Conservation (phyloP, 2,329 filamentous ascomycete genomes). For the Claviceps spartinae region DNA sequence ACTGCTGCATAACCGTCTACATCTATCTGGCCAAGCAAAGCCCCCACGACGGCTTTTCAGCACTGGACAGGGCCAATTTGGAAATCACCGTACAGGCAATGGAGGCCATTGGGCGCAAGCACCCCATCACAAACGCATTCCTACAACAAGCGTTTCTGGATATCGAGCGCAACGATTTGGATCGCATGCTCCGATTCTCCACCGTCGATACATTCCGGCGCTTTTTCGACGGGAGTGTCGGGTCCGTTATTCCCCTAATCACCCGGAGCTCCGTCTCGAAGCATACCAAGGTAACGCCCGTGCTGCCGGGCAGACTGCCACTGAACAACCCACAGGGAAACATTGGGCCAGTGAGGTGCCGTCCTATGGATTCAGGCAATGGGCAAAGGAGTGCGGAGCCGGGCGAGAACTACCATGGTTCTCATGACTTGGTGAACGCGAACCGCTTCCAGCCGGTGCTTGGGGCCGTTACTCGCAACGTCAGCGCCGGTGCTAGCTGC, state of each 20-base stretch:
- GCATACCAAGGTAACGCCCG: slow-evolving; percentile 25
- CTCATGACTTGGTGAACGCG: slow-evolving; percentile 4
- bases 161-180: slow-evolving; percentile 42
- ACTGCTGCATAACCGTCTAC: slow-evolving; percentile 73
- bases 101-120: slow-evolving; percentile 59
- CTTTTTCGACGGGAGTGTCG: slow-evolving; percentile 13
- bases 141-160: slow-evolving; percentile 78
- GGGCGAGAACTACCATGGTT: background rate
- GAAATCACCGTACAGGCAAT: slow-evolving; percentile 70
- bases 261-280: slow-evolving; percentile 29
- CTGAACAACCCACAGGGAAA: slow-evolving; percentile 15
- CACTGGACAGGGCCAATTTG: slow-evolving; percentile 35
- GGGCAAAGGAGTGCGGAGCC: background rate
- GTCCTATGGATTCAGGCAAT: slow-evolving; percentile 1
- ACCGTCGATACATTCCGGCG: slow-evolving; percentile 20
- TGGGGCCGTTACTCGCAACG: slow-evolving; percentile 19
- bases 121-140: slow-evolving; percentile 69
- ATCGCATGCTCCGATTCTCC: slow-evolving; percentile 22
- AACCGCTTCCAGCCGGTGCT: slow-evolving; percentile 21
- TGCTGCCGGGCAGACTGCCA: slow-evolving; percentile 32
- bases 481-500: slow-evolving; percentile 10
- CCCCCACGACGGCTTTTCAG: slow-evolving; percentile 44
- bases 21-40: slow-evolving; percentile 62
- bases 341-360: background rate
- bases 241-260: slow-evolving; percentile 33